A percentile compares a stretch with the other conserved stretches of the same genome.
These are phyloP conservation scores for Russula griseocarnosa DNA, from an alignment of 768 basidiomycete genomes.

Conservation along the genomic window DNA sequence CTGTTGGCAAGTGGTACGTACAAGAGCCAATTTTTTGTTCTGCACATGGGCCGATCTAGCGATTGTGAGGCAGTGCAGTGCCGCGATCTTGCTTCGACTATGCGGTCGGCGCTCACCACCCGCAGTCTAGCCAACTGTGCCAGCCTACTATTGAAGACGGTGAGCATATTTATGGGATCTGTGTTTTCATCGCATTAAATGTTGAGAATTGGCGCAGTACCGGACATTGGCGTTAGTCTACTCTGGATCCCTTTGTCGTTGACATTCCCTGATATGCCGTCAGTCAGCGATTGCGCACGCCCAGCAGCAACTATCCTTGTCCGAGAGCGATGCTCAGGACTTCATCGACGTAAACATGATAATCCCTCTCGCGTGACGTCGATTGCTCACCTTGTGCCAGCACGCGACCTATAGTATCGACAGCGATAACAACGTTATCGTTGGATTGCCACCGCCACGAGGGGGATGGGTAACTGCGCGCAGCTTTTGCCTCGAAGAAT, in stretches of 20 bases:
- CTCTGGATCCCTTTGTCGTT: neutral
- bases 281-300: conserved; percentile 26
- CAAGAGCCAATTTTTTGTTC: neutral
- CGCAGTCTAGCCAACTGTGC: conserved; percentile 20
- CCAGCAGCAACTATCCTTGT: conserved; percentile 24
- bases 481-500: conserved; percentile 24
- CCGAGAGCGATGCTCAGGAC: conserved; percentile 27
- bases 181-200: neutral
- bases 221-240: conserved; percentile 24
- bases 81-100: conserved; percentile 22
- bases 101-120: conserved; percentile 22
- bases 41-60: neutral
- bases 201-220: conserved; percentile 15
- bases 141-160: conserved; percentile 23
- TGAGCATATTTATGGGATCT: neutral
- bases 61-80: conserved; percentile 18
- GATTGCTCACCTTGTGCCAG: conserved; percentile 7
- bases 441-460: conserved; percentile 22
- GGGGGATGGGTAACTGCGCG: conserved; percentile 25
- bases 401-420: conserved; percentile 26
- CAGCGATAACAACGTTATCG: conserved; percentile 24
- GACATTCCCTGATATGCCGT: neutral
- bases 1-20: conserved; percentile 46
- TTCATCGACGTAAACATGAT: conserved; percentile 23
- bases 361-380: neutral